A percentile compares a stretch with the other conserved stretches of the same genome.
Evolutionary conservation across 2,329 filamentous ascomycete genomes (phyloP).

Genomic region (Ramularia collo-cygni): DNA sequence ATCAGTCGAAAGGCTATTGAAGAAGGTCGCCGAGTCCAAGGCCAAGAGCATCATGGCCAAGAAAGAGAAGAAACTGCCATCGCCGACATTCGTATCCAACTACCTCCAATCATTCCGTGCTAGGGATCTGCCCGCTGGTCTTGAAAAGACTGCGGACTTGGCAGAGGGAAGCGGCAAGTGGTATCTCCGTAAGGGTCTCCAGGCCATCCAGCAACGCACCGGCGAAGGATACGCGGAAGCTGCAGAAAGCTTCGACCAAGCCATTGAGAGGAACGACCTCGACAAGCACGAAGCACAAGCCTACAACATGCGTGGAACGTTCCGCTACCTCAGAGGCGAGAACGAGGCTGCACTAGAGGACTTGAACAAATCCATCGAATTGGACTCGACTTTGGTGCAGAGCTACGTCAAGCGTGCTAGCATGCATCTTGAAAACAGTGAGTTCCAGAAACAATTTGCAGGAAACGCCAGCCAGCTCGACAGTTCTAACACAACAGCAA

Average conservation of each 20-base stretch:
- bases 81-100: conserved; percentile 94
- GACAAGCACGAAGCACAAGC: conserved; percentile 81
- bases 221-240: conserved; percentile 89
- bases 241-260: conserved; percentile 76
- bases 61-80: conserved; percentile 81
- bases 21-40: conserved; percentile 94
- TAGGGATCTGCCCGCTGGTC: conserved; percentile 68
- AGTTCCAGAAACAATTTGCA: conserved; percentile 21
- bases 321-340: conserved; percentile 85
- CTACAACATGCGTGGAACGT: conserved; percentile 94
- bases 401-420: conserved; percentile 98
- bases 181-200: conserved; percentile 75
- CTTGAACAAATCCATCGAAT: conserved; percentile 85
- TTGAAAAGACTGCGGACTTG: conserved; percentile 76
- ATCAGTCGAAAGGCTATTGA: conserved; percentile 84
- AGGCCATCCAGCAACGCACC: conserved; percentile 77
- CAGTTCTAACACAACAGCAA: conserved; percentile 6
- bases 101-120: conserved; percentile 97
- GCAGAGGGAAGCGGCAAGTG: conserved; percentile 72
- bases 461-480: conserved; percentile 30
- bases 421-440: conserved; percentile 91
- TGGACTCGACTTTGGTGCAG: conserved; percentile 82
- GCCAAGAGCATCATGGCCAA: conserved; percentile 77
- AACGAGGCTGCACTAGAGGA: conserved; percentile 75
- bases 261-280: conserved; percentile 72